phyloP scores from a whole-genome alignment of 2,329 filamentous ascomycete species.

The Fusarium sp. region DNA sequence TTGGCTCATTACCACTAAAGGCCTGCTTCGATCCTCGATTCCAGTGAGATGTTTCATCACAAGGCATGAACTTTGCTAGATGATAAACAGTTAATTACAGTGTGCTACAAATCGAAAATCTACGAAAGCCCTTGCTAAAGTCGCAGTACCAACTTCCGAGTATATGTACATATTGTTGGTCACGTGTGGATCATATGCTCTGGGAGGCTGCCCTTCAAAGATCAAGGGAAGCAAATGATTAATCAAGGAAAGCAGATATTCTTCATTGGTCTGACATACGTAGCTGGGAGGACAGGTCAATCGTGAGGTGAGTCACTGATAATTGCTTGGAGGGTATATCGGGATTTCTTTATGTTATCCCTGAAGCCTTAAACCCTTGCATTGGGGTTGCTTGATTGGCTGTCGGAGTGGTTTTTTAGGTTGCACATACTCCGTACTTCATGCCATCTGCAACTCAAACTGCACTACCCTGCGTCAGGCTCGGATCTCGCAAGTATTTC shows the following conservation, averaged over 20 bases:
- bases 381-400: constrained; percentile 7
- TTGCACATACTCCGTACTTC: constrained; percentile 6
- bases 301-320: neutral
- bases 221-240: neutral
- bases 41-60: neutral
- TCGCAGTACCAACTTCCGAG: neutral
- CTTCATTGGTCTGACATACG: neutral
- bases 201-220: neutral
- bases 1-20: neutral
- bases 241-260: neutral
- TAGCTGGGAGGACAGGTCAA: neutral
- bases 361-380: neutral
- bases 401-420: constrained; percentile 9
- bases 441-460: constrained; percentile 14
- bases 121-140: neutral
- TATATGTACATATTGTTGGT: neutral
- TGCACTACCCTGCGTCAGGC: constrained; percentile 9
- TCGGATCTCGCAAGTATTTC: neutral
- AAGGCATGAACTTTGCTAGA: neutral
- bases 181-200: neutral
- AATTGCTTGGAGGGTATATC: neutral
- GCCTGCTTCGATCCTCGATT: neutral
- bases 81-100: neutral
- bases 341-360: neutral
- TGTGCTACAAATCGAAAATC: neutral